Evolutionary conservation across 176 grass and related monocot genomes (phyloP).

Genomic region (Aechmea fasciata): DNA sequence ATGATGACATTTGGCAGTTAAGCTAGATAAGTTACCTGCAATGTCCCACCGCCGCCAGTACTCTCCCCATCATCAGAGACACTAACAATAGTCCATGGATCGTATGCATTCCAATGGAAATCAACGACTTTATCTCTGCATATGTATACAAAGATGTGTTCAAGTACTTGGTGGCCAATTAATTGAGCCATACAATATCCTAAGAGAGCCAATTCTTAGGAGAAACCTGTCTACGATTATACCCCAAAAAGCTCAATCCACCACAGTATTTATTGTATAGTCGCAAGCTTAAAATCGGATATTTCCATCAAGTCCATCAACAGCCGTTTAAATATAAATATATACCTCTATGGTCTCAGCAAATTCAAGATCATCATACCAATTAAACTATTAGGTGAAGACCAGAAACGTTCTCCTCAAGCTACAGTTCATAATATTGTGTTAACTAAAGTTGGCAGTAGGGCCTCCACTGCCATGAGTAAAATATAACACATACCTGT

Average conservation of each 20-base stretch:
- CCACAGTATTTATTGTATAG: too few relatives aligned
- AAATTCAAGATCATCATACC: neutral
- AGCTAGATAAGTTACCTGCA: constrained; percentile 55
- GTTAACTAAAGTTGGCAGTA: too few relatives aligned
- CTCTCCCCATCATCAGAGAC: constrained; percentile 97
- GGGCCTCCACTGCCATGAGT: neutral
- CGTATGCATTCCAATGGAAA: constrained; percentile 88
- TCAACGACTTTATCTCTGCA: constrained; percentile 74
- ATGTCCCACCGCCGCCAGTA: constrained; percentile 88
- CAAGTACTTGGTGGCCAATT: neutral
- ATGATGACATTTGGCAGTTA: neutral
- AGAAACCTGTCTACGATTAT: neutral
- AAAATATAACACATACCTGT: constrained; percentile 42
- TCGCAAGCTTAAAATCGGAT: neutral
- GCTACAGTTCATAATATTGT: neutral
- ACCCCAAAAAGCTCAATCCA: neutral
- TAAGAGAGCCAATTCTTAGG: too few relatives aligned
- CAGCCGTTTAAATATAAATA: neutral
- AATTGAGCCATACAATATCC: neutral
- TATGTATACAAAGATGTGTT: neutral
- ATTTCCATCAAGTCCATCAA: neutral
- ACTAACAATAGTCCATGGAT: constrained; percentile 95
- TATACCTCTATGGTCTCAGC: neutral
- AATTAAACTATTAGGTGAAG: neutral
- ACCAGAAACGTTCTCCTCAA: neutral